phyloP scores from a whole-genome alignment of 2,329 filamentous ascomycete species.

The Herpomyces periplanetae region DNA sequence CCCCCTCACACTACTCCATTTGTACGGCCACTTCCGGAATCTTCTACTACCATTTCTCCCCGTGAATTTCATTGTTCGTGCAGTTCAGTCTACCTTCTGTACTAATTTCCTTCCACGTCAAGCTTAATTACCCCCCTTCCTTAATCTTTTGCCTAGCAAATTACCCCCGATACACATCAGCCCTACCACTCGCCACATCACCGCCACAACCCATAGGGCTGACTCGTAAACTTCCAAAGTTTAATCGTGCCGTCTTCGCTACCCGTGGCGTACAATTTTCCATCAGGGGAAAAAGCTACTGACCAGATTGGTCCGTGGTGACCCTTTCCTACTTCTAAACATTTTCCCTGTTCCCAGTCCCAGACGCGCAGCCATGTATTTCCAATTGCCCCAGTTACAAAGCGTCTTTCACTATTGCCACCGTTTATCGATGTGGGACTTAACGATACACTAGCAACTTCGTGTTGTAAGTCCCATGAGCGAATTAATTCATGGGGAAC shows the following conservation, averaged over 20 bases:
- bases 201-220: conserved; percentile 23
- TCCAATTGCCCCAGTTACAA: conserved; percentile 58
- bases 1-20: too few species aligned
- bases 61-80: too few species aligned
- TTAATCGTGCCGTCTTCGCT: conserved; percentile 96
- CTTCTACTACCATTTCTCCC: too few species aligned
- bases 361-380: conserved; percentile 94
- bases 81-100: too few species aligned
- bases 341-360: conserved; percentile 41
- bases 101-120: too few species aligned
- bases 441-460: conserved; percentile 65
- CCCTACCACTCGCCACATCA: too few species aligned
- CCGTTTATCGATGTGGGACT: conserved; percentile 33
- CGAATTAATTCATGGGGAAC: conserved; percentile 32
- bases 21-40: too few species aligned
- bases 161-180: too few species aligned
- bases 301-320: conserved; percentile 96
- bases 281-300: conserved; percentile 66
- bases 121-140: too few species aligned
- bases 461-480: conserved; percentile 34
- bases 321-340: conserved; percentile 52
- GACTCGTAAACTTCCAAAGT: conserved; percentile 28
- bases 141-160: too few species aligned
- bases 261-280: conserved; percentile 75
- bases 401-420: too few species aligned